Base-by-base conservation (phyloP, 768 basidiomycete genomes). In the Amanita jacksonii region DNA sequence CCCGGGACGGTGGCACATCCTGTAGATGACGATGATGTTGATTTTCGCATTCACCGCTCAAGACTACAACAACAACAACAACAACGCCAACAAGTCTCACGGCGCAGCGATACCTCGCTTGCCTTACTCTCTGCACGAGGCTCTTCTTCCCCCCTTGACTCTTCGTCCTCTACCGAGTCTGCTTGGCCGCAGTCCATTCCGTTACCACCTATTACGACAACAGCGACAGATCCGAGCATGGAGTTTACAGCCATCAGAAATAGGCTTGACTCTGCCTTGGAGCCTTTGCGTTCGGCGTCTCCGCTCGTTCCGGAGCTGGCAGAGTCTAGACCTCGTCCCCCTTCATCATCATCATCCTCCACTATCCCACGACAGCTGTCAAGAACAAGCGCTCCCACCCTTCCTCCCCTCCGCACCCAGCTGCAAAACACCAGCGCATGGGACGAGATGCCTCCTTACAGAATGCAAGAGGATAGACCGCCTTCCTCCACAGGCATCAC, bases 261-360 rank as follows among this genome's bases (percentile, higher is more conserved):
- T 39, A 59, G 60, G 23, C 54, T 67, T 15, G 55, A 61, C 44
- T 57, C 60, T 9, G 66, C 64, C 1, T 54, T 67, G 25, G 62
- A 62, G 35, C 53, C 59, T 9, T 46, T 67, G 46, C 48, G 58
- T 41, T 57, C 60, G 32, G 38, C 53, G 35, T 60, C 60, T 33
- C 60, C 63, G 12, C 53, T 64, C 18, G 57, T 57, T 15, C 56
- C 55, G 35, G 57, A 53, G 18, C 38, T 61, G 8, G 54, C 45
- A 32, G 46, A 49, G 9, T 36, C 36, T 20, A 30, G 36, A 15
- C 18, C 43, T 2, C 12, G 35, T 9, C 12, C 24, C 1, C 33
- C 34, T 30, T 8, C 38, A 25, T n/a, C n/a, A n/a, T n/a, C n/a
- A n/a, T n/a, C n/a, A n/a, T n/a, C n/a, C n/a, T n/a, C n/a, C n/a